Base-by-base conservation (phyloP, 805 yeast species). In the Wickerhamiella azymoides region DNA sequence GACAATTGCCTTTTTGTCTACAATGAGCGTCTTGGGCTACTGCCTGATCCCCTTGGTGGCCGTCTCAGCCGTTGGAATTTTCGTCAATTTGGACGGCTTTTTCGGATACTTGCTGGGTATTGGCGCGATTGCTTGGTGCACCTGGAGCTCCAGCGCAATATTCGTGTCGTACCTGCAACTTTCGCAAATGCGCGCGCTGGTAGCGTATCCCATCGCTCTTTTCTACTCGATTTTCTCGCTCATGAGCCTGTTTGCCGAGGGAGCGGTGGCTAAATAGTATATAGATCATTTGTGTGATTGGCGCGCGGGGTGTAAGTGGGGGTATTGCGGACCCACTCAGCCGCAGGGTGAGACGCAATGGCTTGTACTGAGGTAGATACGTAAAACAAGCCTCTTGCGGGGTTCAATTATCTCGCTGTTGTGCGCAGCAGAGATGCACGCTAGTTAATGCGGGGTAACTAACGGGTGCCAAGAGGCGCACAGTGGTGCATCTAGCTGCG, bases 141-240 rank as follows among this genome's bases (percentile, higher is more conserved):
- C 97, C 0, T 80, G 78, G 64, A 77, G 96, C 1, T 84, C 96
- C 0, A 83, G 95, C 10, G 96, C 95, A 1, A 82, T 92, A 59
- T 84, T 92, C 53, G 92, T 85, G 49, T 75, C 89, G 10, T 86
- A 84, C 24, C 69, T 92, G 57, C 84, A 78, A 57, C 69, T 92
- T 49, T 77, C 79, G 43, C 84, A 86, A 54, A 94, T 89, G 51
- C 77, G 98, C 57, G 79, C 82, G 5, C 73, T 92, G 51, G 81
- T 92, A 49, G 98, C 96, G 1, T 92, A 92, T 59, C 98, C 98
- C 1, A 69, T 92, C 57, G 79, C 82, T 11, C 76, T 92, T 66
- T 89, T 89, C 61, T 92, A 92, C 69, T 77, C 88, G 47, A 88
- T 89, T 2, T 92, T 92, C 70, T 95, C 96, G 27, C 71, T 92